Base-by-base conservation (phyloP, 768 basidiomycete genomes). In the Sarcodon sp. region DNA sequence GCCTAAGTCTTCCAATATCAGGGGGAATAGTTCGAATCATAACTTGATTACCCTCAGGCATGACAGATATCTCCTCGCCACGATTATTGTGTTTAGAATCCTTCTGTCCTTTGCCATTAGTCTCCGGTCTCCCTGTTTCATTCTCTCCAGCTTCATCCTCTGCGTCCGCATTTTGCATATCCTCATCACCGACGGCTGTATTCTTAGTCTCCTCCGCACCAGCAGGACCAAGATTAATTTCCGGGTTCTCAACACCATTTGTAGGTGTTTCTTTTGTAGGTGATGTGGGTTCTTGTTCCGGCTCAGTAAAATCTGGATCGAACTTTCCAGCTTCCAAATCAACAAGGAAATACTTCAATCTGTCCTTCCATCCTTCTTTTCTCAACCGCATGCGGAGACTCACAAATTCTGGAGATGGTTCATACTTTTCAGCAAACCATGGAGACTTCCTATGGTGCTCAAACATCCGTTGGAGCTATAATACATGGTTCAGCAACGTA, bases 341-440 rank as follows among this genome's bases (percentile, higher is more conserved):
- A 61, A 76, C 69, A 53, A 92, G 59, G 64, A 94, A 94, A 34
- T 71, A 64, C 56, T 79, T 72, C 48, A 84, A 64, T 51, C 81
- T 75, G 43, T 81, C 80, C 62, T 74, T 80, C 83, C 91, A 87
- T 27, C 90, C 93, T 54, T 86, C 79, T 65, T 80, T 84, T 61
- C 86, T 77, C 53, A 91, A 78, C 55, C 90, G 75, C 53, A 71
- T 71, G 57, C 93, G 83, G 61, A 92, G 68, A 47, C 73, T 71
- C 48, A 76, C 73, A 59, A 75, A 77, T 56, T 88, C 83, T 46
- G 77, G 70, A 37, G 79, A 65, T 49, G 84, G 84, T 52, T 91
- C 88, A 69, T 97, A 97, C 64, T 89, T 88, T 72, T 97, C 93
- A 48, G 80, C 78, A 70, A 96, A 97, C 93, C 93, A 97, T 11